A percentile compares a stretch with the other conserved stretches of the same genome.
Evolutionary conservation across 371 early-diverging fungal genomes (phyloP).

Genomic region (Mortierella sp.): DNA sequence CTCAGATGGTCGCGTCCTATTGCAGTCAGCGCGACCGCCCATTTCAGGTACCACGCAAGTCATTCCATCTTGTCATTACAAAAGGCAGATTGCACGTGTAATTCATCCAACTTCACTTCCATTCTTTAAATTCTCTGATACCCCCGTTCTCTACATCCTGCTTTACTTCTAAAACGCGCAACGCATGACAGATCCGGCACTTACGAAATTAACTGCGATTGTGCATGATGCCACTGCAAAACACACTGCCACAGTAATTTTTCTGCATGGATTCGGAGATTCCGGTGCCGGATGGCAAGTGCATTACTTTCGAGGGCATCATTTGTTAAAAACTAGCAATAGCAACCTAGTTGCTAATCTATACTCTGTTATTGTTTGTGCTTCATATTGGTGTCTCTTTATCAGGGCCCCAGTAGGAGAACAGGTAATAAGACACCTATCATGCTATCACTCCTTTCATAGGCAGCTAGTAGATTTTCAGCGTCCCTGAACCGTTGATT

Average conservation of each 20-base stretch:
- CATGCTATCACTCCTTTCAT: too few species aligned
- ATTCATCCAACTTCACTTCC: too few species aligned
- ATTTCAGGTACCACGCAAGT: too few species aligned
- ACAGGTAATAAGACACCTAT: too few species aligned
- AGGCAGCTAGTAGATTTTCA: neutral
- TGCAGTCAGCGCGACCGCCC: neutral
- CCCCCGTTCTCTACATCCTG: neutral
- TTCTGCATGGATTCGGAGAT: constrained; percentile 82
- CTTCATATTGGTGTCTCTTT: neutral
- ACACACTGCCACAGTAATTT: constrained; percentile 84
- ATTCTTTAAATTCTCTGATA: too few species aligned
- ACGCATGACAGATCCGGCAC: neutral
- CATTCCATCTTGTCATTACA: neutral
- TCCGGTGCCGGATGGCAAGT: constrained; percentile 70
- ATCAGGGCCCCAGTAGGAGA: constrained; percentile 68
- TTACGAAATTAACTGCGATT: constrained; percentile 52
- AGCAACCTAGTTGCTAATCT: neutral
- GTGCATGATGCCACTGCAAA: constrained; percentile 56
- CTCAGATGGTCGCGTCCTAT: too few species aligned
- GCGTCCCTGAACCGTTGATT: neutral
- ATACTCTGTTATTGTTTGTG: neutral
- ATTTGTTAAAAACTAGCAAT: neutral
- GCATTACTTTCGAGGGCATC: neutral
- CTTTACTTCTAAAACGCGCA: neutral
- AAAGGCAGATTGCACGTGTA: constrained; percentile 8